Evolutionary conservation across 106 monocot genomes (phyloP), one percentile per base, ranked within the genome.

Genomic region (Gastrodia elata): DNA sequence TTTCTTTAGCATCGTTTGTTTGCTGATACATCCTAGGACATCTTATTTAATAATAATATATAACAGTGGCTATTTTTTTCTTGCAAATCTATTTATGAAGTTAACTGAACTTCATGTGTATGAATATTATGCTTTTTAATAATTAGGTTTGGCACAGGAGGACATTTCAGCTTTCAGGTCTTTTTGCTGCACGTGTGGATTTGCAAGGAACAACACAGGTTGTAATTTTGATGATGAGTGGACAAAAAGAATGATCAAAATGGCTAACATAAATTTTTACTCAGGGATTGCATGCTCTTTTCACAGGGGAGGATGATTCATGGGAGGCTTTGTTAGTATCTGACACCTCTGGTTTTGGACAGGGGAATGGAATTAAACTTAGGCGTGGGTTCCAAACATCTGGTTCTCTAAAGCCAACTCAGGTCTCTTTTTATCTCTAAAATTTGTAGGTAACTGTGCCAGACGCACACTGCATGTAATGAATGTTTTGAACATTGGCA

Each of bases 121-220:
- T 61, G 32, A 61, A 37, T 20, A 37, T 67, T 35, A 20, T 36
- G 15, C 67, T 40, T 69, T 5, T 35, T 68, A 30, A 65, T 64
- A 38, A 68, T 55, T 64, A 97, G 98, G 86, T 98, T 5, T 98
- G 93, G 98, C 98, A 93, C 81, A 81, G 98, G 8, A 80, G 93
- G 16, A 90, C 83, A 74, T 98, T 93, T 85, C 98, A 98, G 82
- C 93, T 87, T 74, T 93, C 98, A 44, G 98, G 98, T 20, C 80
- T 88, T 72, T 98, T 98, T 88, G 98, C 98, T 80, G 98, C 98
- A 5, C 84, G 98, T 70, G 80, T 98, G 76, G 91, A 98, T 85
- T 37, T 98, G 41, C 93, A 91, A 74, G 98, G 93, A 40, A 75
- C 68, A 28, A 78, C 65, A 30, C 79, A 81, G 85, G 91, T 98